Evolutionary conservation across 2,329 filamentous ascomycete genomes (phyloP).

Genomic region (Paecilomyces dactylethromorphus): DNA sequence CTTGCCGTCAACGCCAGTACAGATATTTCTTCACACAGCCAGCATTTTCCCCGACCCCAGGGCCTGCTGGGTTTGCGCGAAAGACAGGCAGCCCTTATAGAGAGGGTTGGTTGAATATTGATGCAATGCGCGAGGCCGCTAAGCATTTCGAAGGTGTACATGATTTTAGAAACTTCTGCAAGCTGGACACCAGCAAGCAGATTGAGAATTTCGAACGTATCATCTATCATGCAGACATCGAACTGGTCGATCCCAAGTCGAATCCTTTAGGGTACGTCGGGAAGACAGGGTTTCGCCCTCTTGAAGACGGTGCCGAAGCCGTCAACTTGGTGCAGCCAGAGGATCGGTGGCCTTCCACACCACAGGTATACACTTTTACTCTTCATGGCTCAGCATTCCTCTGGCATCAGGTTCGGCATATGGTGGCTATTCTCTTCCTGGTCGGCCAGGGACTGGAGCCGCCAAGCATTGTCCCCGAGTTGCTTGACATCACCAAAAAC

Average conservation of each 20-base stretch:
- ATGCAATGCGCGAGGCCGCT: constrained; percentile 77
- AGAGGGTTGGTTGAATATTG: constrained; percentile 79
- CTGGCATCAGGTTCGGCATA: constrained; percentile 96
- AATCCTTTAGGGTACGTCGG: constrained; percentile 53
- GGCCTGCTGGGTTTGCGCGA: constrained; percentile 43
- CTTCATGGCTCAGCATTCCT: constrained; percentile 88
- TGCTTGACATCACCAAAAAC: constrained; percentile 66
- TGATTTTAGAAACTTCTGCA: constrained; percentile 97
- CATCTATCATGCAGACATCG: constrained; percentile 75
- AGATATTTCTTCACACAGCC: constrained; percentile 98
- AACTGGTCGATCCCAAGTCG: constrained; percentile 53
- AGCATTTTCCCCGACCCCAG: constrained; percentile 65
- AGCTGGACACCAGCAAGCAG: constrained; percentile 83
- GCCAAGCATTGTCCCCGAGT: constrained; percentile 62
- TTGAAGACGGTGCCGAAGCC: constrained; percentile 12
- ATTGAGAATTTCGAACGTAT: constrained; percentile 73
- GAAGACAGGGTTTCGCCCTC: constrained; percentile 38
- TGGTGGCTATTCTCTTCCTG: constrained; percentile 87
- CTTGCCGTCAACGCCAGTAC: constrained; percentile 84
- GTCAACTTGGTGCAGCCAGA: constrained; percentile 8
- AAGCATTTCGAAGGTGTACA: constrained; percentile 73
- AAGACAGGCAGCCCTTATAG: constrained; percentile 29
- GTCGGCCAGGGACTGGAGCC: constrained; percentile 82
- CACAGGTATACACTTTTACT: constrained; percentile 78
- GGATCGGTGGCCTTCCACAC: constrained; percentile 26